Evolutionary conservation across 2,329 filamentous ascomycete genomes (phyloP), one percentile per base, ranked within the genome.

Genomic region (Hymenoscyphus fructigenus): DNA sequence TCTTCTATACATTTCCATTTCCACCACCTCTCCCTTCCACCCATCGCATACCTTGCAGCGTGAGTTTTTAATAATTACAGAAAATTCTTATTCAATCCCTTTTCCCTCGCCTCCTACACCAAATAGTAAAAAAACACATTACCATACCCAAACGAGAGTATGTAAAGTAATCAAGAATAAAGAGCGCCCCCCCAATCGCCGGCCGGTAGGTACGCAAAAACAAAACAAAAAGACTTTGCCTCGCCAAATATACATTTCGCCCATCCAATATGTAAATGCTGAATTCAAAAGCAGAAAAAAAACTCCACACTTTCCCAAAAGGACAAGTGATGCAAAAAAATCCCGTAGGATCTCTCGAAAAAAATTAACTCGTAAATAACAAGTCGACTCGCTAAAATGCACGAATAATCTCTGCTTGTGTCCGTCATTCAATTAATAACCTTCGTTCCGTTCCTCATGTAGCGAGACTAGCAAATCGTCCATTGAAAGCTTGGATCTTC

Each of bases 401-500:
- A 26, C 34, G 28, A 26, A 57, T 57, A 62, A 28, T 38, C 23
- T 41, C 36, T 56, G 23, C 23, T 6, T 57, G 29, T 9, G 34
- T 14, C 34, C 32, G 23, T 28, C 32, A 12, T 50, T 26, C 44
- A 14, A 50, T 59, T 58, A n/a, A 10, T 63, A 36, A n/a, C 14
- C 47, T 29, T 32, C 44, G 32, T 20, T 28, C 32, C 20, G 57
- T 59, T 32, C 14, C 60, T 72, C 47, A 72, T 7, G 70, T 67
- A 15, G 64, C 63, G 36, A 75, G 68, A 23, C 68, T 66, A 44
- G 70, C 72, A 59, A 75, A 75, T 67, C 68, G 64, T 17, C 68
- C 70, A 56, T 75, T 67, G 41, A 74, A 75, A 56, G 71, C 70
- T 55, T 66, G 66, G n/a, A 71, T 29, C 61, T 66, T 71, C 59